These are phyloP conservation scores for Prunus persica DNA, from an alignment of 306 rosid genomes.

Conservation along the genomic window DNA sequence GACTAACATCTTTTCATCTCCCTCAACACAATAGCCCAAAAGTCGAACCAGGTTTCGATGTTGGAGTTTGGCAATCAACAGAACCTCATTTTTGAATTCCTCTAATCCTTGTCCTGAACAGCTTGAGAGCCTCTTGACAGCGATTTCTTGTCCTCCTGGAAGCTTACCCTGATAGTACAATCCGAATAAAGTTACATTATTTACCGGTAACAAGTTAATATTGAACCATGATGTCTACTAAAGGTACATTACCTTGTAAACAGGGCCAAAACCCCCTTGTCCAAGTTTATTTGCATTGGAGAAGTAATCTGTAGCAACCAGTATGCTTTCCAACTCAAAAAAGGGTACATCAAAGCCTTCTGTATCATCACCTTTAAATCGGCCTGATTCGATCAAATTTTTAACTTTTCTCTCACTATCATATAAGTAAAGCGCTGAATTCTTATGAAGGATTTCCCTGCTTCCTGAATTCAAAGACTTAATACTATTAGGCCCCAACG, in stretches of 20 bases:
- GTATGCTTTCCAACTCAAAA: constrained; percentile 60
- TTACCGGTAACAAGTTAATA: constrained; percentile 12
- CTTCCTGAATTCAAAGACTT: constrained; percentile 47
- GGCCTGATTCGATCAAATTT: constrained; percentile 54
- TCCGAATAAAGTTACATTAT: not conserved
- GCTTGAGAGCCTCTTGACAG: constrained; percentile 78
- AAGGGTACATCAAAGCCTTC: constrained; percentile 60
- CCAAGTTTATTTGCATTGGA: constrained; percentile 68
- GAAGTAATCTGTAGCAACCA: constrained; percentile 53
- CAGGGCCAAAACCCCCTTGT: constrained; percentile 79
- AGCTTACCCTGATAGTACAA: constrained; percentile 47
- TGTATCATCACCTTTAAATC: constrained; percentile 51
- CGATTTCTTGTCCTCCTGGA: constrained; percentile 63
- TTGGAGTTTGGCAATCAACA: constrained; percentile 77
- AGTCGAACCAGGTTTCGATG: constrained; percentile 77
- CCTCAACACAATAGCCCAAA: constrained; percentile 70
- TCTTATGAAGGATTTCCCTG: constrained; percentile 44
- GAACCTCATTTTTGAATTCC: constrained; percentile 76
- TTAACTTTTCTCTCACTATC: constrained; percentile 34
- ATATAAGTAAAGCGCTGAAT: constrained; percentile 38
- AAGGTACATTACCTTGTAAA: constrained; percentile 49
- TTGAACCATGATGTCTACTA: not conserved
- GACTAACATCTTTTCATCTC: constrained; percentile 73
- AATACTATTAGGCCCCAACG: constrained; percentile 9
- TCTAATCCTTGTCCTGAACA: constrained; percentile 77